Base-by-base conservation (phyloP, 2,329 filamentous ascomycete species). In the Parasarocladium wereldwijsianum region DNA sequence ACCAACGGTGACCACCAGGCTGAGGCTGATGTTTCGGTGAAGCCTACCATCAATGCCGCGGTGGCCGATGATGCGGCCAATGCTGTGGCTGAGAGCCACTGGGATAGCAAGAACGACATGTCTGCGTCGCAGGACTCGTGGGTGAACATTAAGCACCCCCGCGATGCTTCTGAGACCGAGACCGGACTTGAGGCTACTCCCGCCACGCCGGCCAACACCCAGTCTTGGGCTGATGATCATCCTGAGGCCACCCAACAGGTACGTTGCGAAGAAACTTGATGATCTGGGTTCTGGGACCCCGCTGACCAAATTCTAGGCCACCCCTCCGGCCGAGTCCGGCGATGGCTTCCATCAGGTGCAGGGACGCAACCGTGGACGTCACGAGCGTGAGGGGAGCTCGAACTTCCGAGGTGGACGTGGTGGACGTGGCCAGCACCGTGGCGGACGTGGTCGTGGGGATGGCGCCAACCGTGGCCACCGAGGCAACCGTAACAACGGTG, bases 171-270 rank as follows among this genome's bases (percentile, higher is more conserved):
- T 30, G 84, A 92, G 61, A 76, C 78, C 5, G 81, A 90, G 37
- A 71, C 65, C 21, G 72, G 70, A 21, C 49, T 71, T 24, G 56
- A 64, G 26, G 70, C 71, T 16, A 72, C 69, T n/a, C 68, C 73
- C 26, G 72, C 70, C 6, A 47, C 31, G 4, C 5, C 24, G 8
- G 12, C 56, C 32, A 64, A 65, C 43, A 62, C 63, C 17, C 73
- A 78, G 46, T 84, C 76, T 43, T 92, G 82, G 82, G 82, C 82
- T 16, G 84, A 93, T 44, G 81, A 90, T 36, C 70, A 80, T 42
- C 70, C 77, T 12, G 70, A 74, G 35, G 52, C 50, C 32, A 50
- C 50, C 21, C 40, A 51, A 17, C 56, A 61, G 46, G 62, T 67
- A 48, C 41, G 57, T 45, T 15, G 6, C 26, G 12, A 17, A 26